Conservation (phyloP, 2,329 filamentous ascomycete genomes). For the Cordyceps tenuipes region DNA sequence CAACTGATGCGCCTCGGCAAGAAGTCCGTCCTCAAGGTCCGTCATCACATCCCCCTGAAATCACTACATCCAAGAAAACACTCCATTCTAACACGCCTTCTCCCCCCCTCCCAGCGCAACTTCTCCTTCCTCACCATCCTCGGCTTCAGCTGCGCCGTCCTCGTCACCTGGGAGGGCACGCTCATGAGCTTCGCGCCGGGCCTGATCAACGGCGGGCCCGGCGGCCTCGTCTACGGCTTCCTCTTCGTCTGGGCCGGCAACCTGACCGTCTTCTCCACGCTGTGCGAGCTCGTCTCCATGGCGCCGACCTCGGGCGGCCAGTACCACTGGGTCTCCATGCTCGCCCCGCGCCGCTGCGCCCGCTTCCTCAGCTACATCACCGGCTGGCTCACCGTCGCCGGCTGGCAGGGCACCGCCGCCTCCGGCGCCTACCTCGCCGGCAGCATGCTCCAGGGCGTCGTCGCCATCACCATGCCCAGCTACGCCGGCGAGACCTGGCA, state of each 20-base stretch:
- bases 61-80: no score
- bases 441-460: constrained; percentile 38
- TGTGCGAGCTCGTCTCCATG: constrained; percentile 36
- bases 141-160: constrained; percentile 43
- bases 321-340: constrained; percentile 52
- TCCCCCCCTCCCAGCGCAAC: constrained; percentile 27
- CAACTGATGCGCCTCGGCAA: constrained; percentile 8
- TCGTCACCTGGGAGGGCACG: constrained; percentile 44
- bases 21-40: constrained; percentile 5
- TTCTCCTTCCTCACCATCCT: constrained; percentile 43
- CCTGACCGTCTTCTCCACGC: constrained; percentile 32
- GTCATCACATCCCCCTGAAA: neutral
- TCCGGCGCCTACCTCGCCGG: constrained; percentile 35
- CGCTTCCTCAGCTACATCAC: constrained; percentile 45
- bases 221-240: constrained; percentile 45
- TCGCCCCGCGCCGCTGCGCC: constrained; percentile 37
- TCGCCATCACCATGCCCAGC: constrained; percentile 30
- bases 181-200: constrained; percentile 26
- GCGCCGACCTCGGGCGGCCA: constrained; percentile 47
- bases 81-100: no score
- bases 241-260: constrained; percentile 39
- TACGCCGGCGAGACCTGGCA: constrained; percentile 26
- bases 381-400: constrained; percentile 42
- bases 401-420: constrained; percentile 31
- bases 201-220: constrained; percentile 42